A percentile compares a stretch with the other conserved stretches of the same genome.
These are phyloP conservation scores for Chamaecrista fasciculata DNA, from an alignment of 306 rosid species.

Conservation along the genomic window DNA sequence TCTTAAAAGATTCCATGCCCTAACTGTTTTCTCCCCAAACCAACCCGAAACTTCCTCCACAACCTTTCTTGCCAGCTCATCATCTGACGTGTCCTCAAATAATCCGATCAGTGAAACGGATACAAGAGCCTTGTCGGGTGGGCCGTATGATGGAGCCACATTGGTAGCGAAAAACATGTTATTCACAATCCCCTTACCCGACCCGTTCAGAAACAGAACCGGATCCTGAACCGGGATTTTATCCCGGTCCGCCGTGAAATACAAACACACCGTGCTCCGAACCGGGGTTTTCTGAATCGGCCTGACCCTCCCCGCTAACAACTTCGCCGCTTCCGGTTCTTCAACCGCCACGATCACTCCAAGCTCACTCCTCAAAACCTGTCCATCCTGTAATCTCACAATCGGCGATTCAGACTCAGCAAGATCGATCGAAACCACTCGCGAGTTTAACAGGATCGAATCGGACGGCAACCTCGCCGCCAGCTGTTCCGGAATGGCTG, in stretches of 20 bases:
- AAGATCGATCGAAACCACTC: constrained; percentile 48
- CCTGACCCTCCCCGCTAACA: constrained; percentile 40
- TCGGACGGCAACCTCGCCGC: constrained; percentile 51
- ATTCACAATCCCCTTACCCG: constrained; percentile 79
- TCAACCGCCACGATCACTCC: constrained; percentile 82
- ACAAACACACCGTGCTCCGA: constrained; percentile 76
- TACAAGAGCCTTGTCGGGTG: constrained; percentile 53
- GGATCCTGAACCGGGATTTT: constrained; percentile 56
- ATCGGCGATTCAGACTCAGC: constrained; percentile 25
- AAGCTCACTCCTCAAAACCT: constrained; percentile 48
- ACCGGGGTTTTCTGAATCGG: constrained; percentile 42
- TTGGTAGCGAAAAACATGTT: constrained; percentile 91
- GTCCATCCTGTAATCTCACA: constrained; percentile 66
- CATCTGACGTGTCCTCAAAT: constrained; percentile 40
- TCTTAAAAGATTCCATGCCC: constrained; percentile 63
- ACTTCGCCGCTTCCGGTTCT: constrained; percentile 49
- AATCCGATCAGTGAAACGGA: constrained; percentile 69
- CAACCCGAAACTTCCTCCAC: constrained; percentile 55
- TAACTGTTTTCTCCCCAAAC: constrained; percentile 55
- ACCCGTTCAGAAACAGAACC: constrained; percentile 67
- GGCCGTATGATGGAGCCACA: constrained; percentile 76
- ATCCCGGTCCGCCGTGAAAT: constrained; percentile 46
- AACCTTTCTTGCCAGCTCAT: constrained; percentile 49
- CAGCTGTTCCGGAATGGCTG: constrained; percentile 70
- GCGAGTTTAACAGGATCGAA: constrained; percentile 54